Conservation (phyloP, 2,329 filamentous ascomycete genomes). For the Aspergillus sp. region DNA sequence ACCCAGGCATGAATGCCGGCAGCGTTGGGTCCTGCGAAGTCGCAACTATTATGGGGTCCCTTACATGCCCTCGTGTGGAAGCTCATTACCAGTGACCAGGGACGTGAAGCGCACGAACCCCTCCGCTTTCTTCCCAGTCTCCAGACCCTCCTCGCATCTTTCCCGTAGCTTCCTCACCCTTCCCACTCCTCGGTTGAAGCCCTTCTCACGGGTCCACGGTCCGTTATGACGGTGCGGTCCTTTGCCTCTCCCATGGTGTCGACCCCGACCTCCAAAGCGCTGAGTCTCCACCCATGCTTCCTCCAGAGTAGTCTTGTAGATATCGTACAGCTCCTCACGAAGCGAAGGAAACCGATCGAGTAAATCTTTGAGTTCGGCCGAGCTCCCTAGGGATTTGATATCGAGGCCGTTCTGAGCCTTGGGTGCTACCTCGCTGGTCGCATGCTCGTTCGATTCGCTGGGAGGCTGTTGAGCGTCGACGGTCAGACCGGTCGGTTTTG, state of each 20-base stretch:
- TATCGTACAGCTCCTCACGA: constrained; percentile 42
- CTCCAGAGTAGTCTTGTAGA: constrained; percentile 44
- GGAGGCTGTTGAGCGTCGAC: constrained; percentile 11
- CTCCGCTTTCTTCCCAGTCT: constrained; percentile 35
- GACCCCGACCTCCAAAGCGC: constrained; percentile 22
- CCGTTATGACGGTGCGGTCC: constrained; percentile 33
- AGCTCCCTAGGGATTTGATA: constrained; percentile 26
- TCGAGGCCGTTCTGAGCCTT: constrained; percentile 10
- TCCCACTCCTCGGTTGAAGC: constrained; percentile 44
- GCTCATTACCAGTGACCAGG: constrained; percentile 31
- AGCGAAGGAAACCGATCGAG: constrained; percentile 43
- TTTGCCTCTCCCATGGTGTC: constrained; percentile 31
- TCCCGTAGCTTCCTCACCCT: constrained; percentile 42
- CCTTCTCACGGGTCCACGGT: constrained; percentile 45
- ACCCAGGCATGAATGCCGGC: background rate
- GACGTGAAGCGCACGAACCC: constrained; percentile 41
- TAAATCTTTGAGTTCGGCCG: constrained; percentile 39
- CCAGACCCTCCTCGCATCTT: constrained; percentile 37
- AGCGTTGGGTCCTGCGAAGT: background rate
- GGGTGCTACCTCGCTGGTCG: constrained; percentile 7
- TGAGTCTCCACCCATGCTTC: constrained; percentile 43
- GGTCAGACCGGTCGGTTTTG: constrained; percentile 17
- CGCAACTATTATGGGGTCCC: background rate
- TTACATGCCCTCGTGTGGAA: constrained; percentile 11
- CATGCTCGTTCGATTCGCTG: constrained; percentile 14